A percentile compares a stretch with the other conserved stretches of the same genome.
phyloP scores from a whole-genome alignment of 1,139 yeast genomes.

The Eremothecium cymbalariae region DNA sequence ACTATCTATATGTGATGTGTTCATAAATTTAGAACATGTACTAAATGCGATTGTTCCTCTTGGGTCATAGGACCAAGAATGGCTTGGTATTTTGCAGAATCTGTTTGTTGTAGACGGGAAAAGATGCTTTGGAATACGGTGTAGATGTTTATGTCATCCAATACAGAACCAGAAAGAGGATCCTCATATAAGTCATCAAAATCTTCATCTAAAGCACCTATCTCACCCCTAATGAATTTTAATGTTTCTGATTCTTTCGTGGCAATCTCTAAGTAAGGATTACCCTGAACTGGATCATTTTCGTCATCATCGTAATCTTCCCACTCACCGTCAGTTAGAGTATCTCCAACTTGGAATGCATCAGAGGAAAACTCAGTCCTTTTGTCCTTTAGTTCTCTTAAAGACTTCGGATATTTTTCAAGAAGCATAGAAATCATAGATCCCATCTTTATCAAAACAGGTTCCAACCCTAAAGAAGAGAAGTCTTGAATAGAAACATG shows the following conservation, averaged over 20 bases:
- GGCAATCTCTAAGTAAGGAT: constrained; percentile 39
- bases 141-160: constrained; percentile 66
- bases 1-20: constrained; percentile 16
- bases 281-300: constrained; percentile 39
- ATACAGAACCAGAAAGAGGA: constrained; percentile 67
- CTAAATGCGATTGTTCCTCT: constrained; percentile 33
- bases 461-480: constrained; percentile 23
- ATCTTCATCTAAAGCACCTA: constrained; percentile 31
- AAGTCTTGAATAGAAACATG: constrained; percentile 29
- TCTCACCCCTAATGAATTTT: constrained; percentile 32
- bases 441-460: constrained; percentile 35
- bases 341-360: constrained; percentile 35
- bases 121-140: constrained; percentile 39
- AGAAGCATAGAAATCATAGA: constrained; percentile 43
- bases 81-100: constrained; percentile 32
- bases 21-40: constrained; percentile 18
- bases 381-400: constrained; percentile 54
- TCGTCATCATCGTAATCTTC: constrained; percentile 29
- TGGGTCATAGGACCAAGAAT: constrained; percentile 29
- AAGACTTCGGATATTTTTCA: constrained; percentile 60
- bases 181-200: constrained; percentile 68
- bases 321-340: constrained; percentile 24
- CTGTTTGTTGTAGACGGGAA: constrained; percentile 28
- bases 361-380: constrained; percentile 43
- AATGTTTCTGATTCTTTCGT: constrained; percentile 39